Percentiles rank a stretch among this genome's conserved stretches.
Conservation (phyloP, 208 protist species). For the Phytomonas sp. region DNA sequence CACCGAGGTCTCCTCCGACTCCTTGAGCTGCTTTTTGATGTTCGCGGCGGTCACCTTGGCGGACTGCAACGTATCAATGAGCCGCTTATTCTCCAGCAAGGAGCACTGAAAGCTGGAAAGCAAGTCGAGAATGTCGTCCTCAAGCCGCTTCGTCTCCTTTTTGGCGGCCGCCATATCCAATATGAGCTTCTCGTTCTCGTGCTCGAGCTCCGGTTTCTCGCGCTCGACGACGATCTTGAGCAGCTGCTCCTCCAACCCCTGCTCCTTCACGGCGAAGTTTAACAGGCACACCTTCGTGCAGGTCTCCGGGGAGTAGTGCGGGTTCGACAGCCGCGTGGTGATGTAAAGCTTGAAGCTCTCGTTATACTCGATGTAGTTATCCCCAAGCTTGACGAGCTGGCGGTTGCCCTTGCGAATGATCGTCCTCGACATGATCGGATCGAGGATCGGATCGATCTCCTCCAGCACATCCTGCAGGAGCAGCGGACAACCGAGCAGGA, state of each 20-base stretch:
- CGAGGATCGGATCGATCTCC: conserved; percentile 96
- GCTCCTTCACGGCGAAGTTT: conserved; percentile 98
- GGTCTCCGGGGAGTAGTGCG: conserved; percentile 97
- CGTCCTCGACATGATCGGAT: conserved; percentile 92
- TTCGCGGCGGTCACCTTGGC: conserved; percentile 95
- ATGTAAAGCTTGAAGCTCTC: conserved; percentile 97
- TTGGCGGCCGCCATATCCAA: conserved; percentile 90
- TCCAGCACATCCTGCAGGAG: conserved; percentile 96
- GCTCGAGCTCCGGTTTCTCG: conserved; percentile 97
- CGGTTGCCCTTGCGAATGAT: conserved; percentile 91
- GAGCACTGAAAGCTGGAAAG: conserved; percentile 89
- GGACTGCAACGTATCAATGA: conserved; percentile 96
- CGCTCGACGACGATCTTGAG: conserved; percentile 96
- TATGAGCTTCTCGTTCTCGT: conserved; percentile 96
- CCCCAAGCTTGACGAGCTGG: conserved; percentile 93
- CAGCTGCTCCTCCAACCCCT: conserved; percentile 98
- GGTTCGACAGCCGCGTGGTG: conserved; percentile 96
- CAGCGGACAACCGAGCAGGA: conserved; percentile 95
- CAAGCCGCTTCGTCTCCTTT: conserved; percentile 94
- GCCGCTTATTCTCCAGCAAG: conserved; percentile 95
- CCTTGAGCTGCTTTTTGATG: conserved; percentile 90
- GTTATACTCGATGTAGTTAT: conserved; percentile 97
- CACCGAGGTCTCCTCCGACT: conserved; percentile 91
- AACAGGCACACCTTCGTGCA: conserved; percentile 96
- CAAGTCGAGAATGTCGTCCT: conserved; percentile 96